Percentiles rank a stretch among this genome's conserved stretches.
Evolutionary conservation across 2,329 filamentous ascomycete genomes (phyloP).

Genomic region (Fusarium sp.): DNA sequence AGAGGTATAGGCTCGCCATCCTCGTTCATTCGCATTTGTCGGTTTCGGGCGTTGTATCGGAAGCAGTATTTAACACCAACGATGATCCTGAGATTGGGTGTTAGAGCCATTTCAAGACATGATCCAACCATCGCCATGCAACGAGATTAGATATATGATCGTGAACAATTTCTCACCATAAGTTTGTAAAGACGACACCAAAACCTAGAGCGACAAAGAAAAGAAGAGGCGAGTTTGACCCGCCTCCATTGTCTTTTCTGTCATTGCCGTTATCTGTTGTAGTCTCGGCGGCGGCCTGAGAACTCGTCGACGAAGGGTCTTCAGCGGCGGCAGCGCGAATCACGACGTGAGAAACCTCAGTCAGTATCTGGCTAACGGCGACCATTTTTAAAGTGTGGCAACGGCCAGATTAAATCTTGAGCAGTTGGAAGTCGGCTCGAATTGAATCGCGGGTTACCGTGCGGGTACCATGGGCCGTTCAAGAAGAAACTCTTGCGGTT

Average conservation of each 20-base stretch:
- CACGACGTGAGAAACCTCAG: conserved; percentile 44
- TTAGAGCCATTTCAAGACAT: conserved; percentile 26
- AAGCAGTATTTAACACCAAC: conserved; percentile 99
- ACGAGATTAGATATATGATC: conserved; percentile 9
- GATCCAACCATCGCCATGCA: conserved; percentile 70
- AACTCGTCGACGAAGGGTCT: conserved; percentile 35
- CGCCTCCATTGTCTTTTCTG: conserved; percentile 41
- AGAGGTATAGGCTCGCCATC: conserved; percentile 91
- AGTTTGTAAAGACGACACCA: conserved; percentile 97
- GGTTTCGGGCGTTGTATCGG: conserved; percentile 94
- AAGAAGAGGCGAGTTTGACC: conserved; percentile 58
- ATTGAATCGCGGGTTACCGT: conserved; percentile 44
- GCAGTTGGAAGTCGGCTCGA: conserved; percentile 35
- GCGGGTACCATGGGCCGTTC: conserved; percentile 44
- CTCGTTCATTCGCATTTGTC: conserved; percentile 79
- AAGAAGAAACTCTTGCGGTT: conserved; percentile 33
- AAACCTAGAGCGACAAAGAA: conserved; percentile 98
- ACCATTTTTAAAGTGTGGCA: conserved; percentile 40
- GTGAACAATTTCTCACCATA: conserved; percentile 76
- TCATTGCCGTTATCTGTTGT: conserved; percentile 8
- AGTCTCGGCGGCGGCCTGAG: conserved; percentile 34
- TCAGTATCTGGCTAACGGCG: conserved; percentile 40
- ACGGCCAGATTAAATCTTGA: conserved; percentile 33
- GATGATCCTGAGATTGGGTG: conserved; percentile 80
- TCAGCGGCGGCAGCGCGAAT: conserved; percentile 38